Conservation (phyloP, 2,329 filamentous ascomycete genomes). For the Neonectria faginata region DNA sequence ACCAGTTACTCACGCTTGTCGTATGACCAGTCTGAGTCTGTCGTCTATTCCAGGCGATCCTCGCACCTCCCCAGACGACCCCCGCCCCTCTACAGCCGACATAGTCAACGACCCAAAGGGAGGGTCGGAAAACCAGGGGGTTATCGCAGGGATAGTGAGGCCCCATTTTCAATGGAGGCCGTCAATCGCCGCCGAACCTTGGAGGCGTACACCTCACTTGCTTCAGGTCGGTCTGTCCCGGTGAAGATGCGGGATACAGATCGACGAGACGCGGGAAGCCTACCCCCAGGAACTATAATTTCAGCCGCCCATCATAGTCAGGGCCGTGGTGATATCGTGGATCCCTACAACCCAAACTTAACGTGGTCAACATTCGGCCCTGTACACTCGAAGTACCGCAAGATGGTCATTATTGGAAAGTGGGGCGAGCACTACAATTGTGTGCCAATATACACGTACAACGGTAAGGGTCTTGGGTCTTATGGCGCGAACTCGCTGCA, state of each 20-base stretch:
- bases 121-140: neutral
- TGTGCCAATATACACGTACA: constrained; percentile 38
- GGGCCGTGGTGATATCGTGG: constrained; percentile 15
- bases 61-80: too few species aligned
- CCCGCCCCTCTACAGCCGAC: too few species aligned
- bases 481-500: neutral
- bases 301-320: constrained; percentile 36
- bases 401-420: constrained; percentile 36
- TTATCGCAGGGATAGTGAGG: too few species aligned
- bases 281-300: constrained; percentile 35
- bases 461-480: constrained; percentile 30
- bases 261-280: neutral
- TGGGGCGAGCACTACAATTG: constrained; percentile 37
- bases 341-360: constrained; percentile 16
- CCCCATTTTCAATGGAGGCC: too few species aligned
- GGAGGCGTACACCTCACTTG: constrained; percentile 6
- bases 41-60: neutral
- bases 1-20: neutral
- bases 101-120: neutral
- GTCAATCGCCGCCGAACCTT: neutral
- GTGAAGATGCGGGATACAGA: constrained; percentile 23
- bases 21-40: neutral
- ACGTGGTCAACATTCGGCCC: constrained; percentile 29
- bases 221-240: constrained; percentile 19
- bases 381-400: constrained; percentile 43